Percentiles rank a stretch among this genome's conserved stretches.
Conservation (phyloP, 768 basidiomycete species). For the Phlebiopsis gigantea region DNA sequence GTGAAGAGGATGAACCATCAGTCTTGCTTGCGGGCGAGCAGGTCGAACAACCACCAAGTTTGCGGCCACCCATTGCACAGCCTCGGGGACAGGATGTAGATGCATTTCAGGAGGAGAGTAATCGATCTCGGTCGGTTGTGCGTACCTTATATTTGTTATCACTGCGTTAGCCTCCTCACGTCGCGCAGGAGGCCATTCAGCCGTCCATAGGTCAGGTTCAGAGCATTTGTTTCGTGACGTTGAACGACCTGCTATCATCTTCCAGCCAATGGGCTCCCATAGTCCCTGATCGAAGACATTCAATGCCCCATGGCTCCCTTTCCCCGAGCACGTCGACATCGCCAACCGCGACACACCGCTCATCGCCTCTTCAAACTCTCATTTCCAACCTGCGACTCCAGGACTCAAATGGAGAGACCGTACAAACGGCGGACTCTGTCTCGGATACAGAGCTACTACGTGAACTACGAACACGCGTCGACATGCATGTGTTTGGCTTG, state of each 20-base stretch:
- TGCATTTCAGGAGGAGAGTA: background rate
- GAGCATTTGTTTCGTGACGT: conserved; percentile 66
- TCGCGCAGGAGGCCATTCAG: conserved; percentile 49
- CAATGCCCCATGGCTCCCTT: conserved; percentile 44
- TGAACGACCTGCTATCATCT: conserved; percentile 61
- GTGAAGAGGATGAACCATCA: conserved; percentile 10
- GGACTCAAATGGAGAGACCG: conserved; percentile 39
- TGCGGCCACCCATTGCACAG: background rate
- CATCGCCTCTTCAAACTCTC: conserved; percentile 54
- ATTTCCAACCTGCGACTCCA: conserved; percentile 55
- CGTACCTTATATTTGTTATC: background rate
- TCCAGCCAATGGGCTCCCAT: conserved; percentile 48
- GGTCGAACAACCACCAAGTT: background rate
- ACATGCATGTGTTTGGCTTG: conserved; percentile 35
- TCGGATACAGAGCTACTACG: conserved; percentile 49
- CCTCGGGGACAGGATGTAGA: background rate
- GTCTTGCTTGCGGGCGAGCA: conserved; percentile 6
- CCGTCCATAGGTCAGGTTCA: conserved; percentile 73
- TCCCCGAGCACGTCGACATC: conserved; percentile 20
- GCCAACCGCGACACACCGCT: conserved; percentile 26
- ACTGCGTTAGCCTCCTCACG: background rate
- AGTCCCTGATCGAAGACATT: conserved; percentile 55
- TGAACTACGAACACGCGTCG: conserved; percentile 56
- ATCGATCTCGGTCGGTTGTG: background rate
- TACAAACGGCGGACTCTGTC: conserved; percentile 27